A percentile compares a stretch with the other conserved stretches of the same genome.
Evolutionary conservation across 179 eudicot species (phyloP).

Genomic region (Silene coronaria): DNA sequence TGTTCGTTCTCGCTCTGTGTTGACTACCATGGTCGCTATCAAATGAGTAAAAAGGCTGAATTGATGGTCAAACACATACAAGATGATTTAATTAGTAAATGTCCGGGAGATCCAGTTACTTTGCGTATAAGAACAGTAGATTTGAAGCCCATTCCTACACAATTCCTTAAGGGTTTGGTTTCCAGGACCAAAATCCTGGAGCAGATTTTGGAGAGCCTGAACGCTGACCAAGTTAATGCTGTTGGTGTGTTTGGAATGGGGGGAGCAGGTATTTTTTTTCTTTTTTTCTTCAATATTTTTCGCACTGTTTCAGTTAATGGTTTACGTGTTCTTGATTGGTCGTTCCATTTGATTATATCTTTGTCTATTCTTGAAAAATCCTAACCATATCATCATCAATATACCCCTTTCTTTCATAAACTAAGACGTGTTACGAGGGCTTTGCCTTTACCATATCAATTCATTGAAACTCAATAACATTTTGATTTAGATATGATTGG

Average conservation of each 20-base stretch:
- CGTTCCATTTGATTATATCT: too few relatives aligned
- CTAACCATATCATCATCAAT: too few relatives aligned
- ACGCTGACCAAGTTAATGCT: not conserved
- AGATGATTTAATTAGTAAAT: not conserved
- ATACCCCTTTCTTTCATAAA: too few relatives aligned
- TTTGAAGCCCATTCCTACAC: not conserved
- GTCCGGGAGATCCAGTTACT: not conserved
- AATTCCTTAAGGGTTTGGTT: constrained; percentile 1
- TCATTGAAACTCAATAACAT: too few relatives aligned
- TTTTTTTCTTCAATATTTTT: too few relatives aligned
- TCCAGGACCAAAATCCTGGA: constrained; percentile 2
- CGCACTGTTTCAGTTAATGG: too few relatives aligned
- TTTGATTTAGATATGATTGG: too few relatives aligned
- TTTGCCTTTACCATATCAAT: too few relatives aligned
- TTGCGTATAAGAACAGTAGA: not conserved
- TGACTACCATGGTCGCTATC: not conserved
- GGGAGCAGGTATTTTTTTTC: not conserved
- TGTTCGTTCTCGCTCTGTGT: not conserved
- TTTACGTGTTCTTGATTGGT: too few relatives aligned
- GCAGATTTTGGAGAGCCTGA: not conserved
- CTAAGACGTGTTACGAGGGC: too few relatives aligned
- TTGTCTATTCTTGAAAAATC: too few relatives aligned
- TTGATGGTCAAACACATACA: not conserved
- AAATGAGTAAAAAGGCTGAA: not conserved
- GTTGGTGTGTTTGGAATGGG: constrained; percentile 3